Evolutionary conservation across 2,329 filamentous ascomycete genomes (phyloP).

Genomic region (Teratosphaeria viscida): DNA sequence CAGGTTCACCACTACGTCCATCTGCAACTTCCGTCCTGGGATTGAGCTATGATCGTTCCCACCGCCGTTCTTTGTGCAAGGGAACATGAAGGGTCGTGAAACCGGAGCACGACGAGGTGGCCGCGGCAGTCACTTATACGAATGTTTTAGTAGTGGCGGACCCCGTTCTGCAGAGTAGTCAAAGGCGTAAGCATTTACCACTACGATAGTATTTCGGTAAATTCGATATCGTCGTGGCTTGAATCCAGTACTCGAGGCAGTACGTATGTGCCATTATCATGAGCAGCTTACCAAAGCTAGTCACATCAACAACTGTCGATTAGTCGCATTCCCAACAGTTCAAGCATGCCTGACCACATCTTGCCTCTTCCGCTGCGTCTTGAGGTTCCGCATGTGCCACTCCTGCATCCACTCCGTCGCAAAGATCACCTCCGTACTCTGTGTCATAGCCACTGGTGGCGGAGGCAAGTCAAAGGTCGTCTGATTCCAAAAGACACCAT

Average conservation of each 20-base stretch:
- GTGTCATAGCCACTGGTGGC: slow-evolving; percentile 46
- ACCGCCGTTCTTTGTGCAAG: no score
- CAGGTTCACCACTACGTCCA: no score
- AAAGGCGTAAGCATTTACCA: neutral
- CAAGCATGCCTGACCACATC: neutral
- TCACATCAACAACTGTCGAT: neutral
- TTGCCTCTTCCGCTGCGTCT: neutral
- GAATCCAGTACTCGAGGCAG: no score
- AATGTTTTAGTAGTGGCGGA: neutral
- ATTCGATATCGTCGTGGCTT: neutral
- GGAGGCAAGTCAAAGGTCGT: slow-evolving; percentile 51
- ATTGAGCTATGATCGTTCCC: no score
- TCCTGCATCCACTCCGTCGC: slow-evolving; percentile 59
- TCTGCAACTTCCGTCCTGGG: no score
- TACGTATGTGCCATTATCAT: neutral
- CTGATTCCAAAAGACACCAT: slow-evolving; percentile 48
- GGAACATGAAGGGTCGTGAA: no score
- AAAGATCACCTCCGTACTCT: slow-evolving; percentile 49
- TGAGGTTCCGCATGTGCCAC: slow-evolving; percentile 31
- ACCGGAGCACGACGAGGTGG: no score
- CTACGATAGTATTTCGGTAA: neutral
- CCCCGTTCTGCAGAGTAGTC: neutral
- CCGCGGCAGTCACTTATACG: neutral
- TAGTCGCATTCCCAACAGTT: neutral
- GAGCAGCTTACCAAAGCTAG: neutral